Base-by-base conservation (phyloP, 2,329 filamentous ascomycete species). In the Colletotrichum truncatum region DNA sequence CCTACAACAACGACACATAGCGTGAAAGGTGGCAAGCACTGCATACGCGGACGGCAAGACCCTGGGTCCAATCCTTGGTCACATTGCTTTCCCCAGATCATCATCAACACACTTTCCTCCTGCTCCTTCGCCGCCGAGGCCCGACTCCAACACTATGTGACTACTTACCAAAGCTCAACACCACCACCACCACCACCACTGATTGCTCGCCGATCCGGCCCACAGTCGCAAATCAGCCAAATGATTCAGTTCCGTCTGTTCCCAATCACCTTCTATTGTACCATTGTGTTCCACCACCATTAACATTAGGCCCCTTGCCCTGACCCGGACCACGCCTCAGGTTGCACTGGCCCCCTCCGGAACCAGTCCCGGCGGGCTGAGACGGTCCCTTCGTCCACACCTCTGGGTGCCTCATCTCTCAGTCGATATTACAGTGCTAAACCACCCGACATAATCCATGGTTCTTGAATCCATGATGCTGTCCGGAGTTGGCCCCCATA, bases 211-310 rank as follows among this genome's bases (percentile, higher is more conserved):
- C 49, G 61, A 64, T 59, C 54, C 14, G 60, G 45, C 54, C 54
- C 60, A 64, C 60, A 28, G 1, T 32, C 46, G 60, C 54, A 64
- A 64, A 60, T 34, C 61, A 60, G n/a, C 36, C 38, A 39, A 53
- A 28, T 60, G 61, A 53, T 64, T 60, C 39, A 53, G 56, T 52
- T 28, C 21, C 41, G 21, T 26, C 8, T 8, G 23, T 21, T 41
- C 32, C 53, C 39, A 21, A 39, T 5, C 53, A 46, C n/a, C n/a
- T n/a, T n/a, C n/a, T n/a, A n/a, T n/a, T n/a, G n/a, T n/a, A n/a
- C n/a, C n/a, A n/a, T n/a, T n/a, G n/a, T n/a, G n/a, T n/a, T n/a
- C n/a, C n/a, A n/a, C n/a, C n/a, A n/a, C n/a, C n/a, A n/a, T n/a
- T 18, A 16, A 10, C 46, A 32, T 16, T 11, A 26, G 18, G 23